Conservation (phyloP, 768 basidiomycete genomes). For the Coprinopsis strossmayeri region DNA sequence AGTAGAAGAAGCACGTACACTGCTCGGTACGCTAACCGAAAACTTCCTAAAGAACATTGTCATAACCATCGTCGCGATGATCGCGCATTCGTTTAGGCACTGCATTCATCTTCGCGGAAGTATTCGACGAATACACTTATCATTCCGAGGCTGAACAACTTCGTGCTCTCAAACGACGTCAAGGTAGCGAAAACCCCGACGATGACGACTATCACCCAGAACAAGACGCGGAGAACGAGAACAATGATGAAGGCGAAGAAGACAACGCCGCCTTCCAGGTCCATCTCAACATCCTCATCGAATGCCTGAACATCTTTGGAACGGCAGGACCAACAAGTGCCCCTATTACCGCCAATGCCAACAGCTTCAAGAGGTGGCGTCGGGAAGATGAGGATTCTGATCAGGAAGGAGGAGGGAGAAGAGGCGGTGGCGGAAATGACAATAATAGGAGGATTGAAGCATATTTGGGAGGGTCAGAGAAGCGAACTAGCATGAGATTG, state of each 20-base stretch:
- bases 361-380: constrained; percentile 42
- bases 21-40: constrained; percentile 58
- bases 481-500: constrained; percentile 81
- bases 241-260: constrained; percentile 17
- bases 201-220: no score
- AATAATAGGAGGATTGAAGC: constrained; percentile 45
- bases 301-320: constrained; percentile 92
- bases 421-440: constrained; percentile 25
- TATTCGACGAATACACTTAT: constrained; percentile 80
- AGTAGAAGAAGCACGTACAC: constrained; percentile 79
- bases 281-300: constrained; percentile 75
- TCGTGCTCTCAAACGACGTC: constrained; percentile 4
- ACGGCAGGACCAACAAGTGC: constrained; percentile 50
- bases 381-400: constrained; percentile 41
- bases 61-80: background rate
- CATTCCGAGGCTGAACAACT: constrained; percentile 29
- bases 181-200: constrained; percentile 13
- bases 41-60: no score
- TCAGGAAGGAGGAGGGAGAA: constrained; percentile 31
- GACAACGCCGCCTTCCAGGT: constrained; percentile 66
- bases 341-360: constrained; percentile 18
- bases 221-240: constrained; percentile 16
- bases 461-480: constrained; percentile 51
- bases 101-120: constrained; percentile 70
- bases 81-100: constrained; percentile 36